These are phyloP conservation scores for Chalaropsis ovoidea DNA, from an alignment of 2,329 filamentous ascomycete genomes.

Conservation along the genomic window DNA sequence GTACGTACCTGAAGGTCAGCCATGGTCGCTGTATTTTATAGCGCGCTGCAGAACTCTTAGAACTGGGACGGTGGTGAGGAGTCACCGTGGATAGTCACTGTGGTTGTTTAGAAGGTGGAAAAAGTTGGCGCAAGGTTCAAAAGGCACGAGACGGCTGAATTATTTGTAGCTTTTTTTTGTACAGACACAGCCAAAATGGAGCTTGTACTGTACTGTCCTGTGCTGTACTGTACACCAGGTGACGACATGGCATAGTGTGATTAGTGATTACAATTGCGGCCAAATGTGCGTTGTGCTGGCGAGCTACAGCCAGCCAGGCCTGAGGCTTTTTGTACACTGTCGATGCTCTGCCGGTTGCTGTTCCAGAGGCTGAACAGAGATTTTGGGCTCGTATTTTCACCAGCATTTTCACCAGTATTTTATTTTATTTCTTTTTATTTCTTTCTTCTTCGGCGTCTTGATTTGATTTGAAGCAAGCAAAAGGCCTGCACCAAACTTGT, in stretches of 20 bases:
- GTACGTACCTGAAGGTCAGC: conserved; percentile 20
- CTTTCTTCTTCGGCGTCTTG: too few relatives aligned
- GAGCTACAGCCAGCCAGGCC: too few relatives aligned
- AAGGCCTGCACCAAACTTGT: not conserved
- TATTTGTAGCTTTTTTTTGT: conserved; percentile 2
- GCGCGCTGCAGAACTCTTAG: not conserved
- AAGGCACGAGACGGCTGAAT: too few relatives aligned
- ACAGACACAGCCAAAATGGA: not conserved
- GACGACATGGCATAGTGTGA: not conserved
- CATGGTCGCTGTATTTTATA: conserved; percentile 2
- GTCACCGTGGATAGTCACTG: not conserved
- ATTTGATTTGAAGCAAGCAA: too few relatives aligned
- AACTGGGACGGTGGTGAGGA: not conserved
- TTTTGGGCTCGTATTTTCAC: too few relatives aligned
- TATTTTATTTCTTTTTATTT: not conserved
- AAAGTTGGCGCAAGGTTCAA: conserved; percentile 4
- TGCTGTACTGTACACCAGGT: not conserved
- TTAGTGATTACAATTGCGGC: not conserved
- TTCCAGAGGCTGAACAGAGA: too few relatives aligned
- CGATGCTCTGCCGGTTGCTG: too few relatives aligned
- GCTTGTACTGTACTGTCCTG: not conserved
- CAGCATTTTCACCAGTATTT: too few relatives aligned
- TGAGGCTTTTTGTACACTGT: too few relatives aligned
- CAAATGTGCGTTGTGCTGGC: too few relatives aligned
- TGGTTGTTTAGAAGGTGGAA: conserved; percentile 10